Percentiles rank a stretch among this genome's conserved stretches.
These are phyloP conservation scores for Protomyces inouyei DNA, from an alignment of 1,139 yeast genomes.

Conservation along the genomic window DNA sequence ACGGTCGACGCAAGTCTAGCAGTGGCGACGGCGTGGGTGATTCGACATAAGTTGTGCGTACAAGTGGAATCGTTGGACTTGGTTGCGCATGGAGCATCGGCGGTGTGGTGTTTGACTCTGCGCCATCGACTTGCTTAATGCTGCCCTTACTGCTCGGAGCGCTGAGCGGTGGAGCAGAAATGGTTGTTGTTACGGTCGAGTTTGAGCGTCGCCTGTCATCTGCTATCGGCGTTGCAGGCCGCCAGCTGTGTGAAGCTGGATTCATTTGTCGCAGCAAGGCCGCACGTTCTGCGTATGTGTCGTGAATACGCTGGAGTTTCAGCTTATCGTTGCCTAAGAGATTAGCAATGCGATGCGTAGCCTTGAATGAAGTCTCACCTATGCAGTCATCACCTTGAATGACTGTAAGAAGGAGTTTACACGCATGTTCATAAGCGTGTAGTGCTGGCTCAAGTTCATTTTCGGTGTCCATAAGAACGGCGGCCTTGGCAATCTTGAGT, in stretches of 20 bases:
- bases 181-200: too few species aligned
- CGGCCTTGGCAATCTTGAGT: constrained; percentile 12
- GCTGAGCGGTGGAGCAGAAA: too few species aligned
- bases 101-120: too few species aligned
- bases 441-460: constrained; percentile 7
- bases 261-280: constrained; percentile 1
- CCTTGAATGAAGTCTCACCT: not conserved
- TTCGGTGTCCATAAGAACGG: constrained; percentile 11
- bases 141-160: too few species aligned
- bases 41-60: too few species aligned
- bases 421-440: constrained; percentile 10
- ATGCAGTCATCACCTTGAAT: constrained; percentile 1
- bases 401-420: constrained; percentile 5
- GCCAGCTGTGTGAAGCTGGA: not conserved
- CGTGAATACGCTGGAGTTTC: constrained; percentile 11
- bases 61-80: too few species aligned
- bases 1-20: too few species aligned
- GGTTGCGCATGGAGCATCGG: too few species aligned
- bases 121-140: too few species aligned
- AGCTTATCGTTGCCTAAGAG: not conserved
- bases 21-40: too few species aligned
- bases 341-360: not conserved
- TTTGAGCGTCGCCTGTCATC: too few species aligned
- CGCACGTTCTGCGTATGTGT: constrained; percentile 18
- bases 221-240: too few species aligned